Percentiles rank a stretch among this genome's conserved stretches.
phyloP scores from a whole-genome alignment of 495 filamentous ascomycete species.

The Pseudoneurospora amorphoporcata region DNA sequence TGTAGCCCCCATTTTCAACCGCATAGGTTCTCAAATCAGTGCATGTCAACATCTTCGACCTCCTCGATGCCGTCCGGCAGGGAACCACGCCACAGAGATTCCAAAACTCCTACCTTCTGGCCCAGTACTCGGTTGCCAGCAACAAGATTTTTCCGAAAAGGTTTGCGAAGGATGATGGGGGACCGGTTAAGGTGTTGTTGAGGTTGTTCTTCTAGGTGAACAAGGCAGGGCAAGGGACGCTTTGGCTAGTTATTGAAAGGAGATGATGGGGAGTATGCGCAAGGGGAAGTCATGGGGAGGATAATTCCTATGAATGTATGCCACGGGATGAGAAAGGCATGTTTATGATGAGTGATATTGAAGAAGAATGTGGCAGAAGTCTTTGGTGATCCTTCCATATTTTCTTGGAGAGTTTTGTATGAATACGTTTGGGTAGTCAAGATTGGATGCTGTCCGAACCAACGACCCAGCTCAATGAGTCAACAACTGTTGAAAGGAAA shows the following conservation, averaged over 20 bases:
- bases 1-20: not conserved
- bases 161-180: conserved; percentile 4
- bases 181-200: conserved; percentile 21
- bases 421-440: not conserved
- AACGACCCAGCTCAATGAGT: not conserved
- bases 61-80: conserved; percentile 17
- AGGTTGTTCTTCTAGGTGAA: not conserved
- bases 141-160: conserved; percentile 12
- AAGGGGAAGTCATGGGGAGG: not conserved
- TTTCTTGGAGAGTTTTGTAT: not conserved
- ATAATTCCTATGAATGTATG: not conserved
- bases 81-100: conserved; percentile 9
- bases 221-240: not conserved
- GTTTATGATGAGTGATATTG: not conserved
- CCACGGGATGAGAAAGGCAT: not conserved
- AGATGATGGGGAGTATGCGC: not conserved
- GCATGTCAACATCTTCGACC: conserved; percentile 30
- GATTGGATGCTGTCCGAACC: not conserved
- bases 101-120: conserved; percentile 8
- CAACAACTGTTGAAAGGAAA: not conserved
- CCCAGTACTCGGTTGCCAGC: conserved; percentile 11
- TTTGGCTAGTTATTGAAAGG: not conserved
- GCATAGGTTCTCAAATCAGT: conserved; percentile 17
- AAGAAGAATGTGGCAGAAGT: not conserved
- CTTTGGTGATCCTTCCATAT: not conserved